phyloP scores from a whole-genome alignment of 768 basidiomycete species.

The Bullera alba region DNA sequence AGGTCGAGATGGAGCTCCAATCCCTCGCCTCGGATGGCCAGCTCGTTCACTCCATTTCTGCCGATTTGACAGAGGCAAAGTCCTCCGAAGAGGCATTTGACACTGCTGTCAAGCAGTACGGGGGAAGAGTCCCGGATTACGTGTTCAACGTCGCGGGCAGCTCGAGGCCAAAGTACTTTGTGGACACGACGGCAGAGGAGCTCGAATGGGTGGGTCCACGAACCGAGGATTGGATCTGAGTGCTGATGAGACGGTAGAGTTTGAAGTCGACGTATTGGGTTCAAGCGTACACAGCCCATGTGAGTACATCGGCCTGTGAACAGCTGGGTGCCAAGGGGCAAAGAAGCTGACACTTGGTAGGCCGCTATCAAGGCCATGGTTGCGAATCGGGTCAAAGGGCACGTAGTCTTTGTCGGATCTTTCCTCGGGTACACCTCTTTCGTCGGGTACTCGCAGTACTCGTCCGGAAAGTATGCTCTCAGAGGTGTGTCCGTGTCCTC shows the following conservation, averaged over 20 bases:
- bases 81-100: conserved; percentile 60
- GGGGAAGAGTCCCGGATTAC: conserved; percentile 62
- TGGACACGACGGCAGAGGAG: conserved; percentile 61
- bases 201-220: conserved; percentile 46
- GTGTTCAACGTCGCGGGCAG: conserved; percentile 74
- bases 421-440: conserved; percentile 68
- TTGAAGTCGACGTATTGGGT: conserved; percentile 14
- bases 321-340: not conserved
- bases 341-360: conserved; percentile 46
- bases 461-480: conserved; percentile 77
- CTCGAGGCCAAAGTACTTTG: conserved; percentile 59
- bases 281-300: conserved; percentile 44
- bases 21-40: conserved; percentile 51
- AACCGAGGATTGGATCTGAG: not conserved
- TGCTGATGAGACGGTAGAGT: not conserved
- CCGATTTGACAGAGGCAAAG: conserved; percentile 54
- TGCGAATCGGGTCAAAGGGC: conserved; percentile 54
- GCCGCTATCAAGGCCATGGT: conserved; percentile 63
- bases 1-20: conserved; percentile 52
- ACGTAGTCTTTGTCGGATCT: conserved; percentile 70
- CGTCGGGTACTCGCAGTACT: conserved; percentile 70
- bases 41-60: conserved; percentile 61
- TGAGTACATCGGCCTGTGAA: conserved; percentile 41
- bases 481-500: conserved; percentile 53
- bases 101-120: conserved; percentile 55